Conservation (phyloP, 192 early-diverging fungal species). For the Haplosporangium gracile region DNA sequence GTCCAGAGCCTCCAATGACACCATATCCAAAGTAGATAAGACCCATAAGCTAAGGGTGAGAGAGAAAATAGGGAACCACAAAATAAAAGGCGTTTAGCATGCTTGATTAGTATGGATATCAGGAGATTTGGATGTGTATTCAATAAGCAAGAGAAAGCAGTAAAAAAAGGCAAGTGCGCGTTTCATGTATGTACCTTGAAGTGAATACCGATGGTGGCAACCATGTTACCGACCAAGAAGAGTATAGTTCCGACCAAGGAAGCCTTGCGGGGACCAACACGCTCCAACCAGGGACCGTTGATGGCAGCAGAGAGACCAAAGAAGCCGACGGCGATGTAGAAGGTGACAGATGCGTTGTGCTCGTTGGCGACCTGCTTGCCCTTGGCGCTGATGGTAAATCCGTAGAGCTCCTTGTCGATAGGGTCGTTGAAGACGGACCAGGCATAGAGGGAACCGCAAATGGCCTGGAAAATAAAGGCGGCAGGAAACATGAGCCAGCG, state of each 20-base stretch:
- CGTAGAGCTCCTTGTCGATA: constrained; percentile 71
- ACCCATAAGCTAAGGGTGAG: constrained; percentile 44
- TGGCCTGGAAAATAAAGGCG: constrained; percentile 80
- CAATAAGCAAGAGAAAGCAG: neutral
- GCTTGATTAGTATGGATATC: neutral
- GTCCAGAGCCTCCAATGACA: constrained; percentile 75
- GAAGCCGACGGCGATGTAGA: constrained; percentile 84
- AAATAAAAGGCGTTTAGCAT: neutral
- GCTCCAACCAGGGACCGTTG: constrained; percentile 87
- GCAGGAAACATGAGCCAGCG: constrained; percentile 78
- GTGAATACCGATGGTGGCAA: constrained; percentile 72
- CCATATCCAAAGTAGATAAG: constrained; percentile 82
- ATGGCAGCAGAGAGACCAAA: constrained; percentile 78
- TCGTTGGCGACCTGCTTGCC: constrained; percentile 57
- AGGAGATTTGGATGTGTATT: neutral
- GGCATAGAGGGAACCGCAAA: constrained; percentile 81
- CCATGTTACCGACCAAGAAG: constrained; percentile 78
- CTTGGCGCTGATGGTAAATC: constrained; percentile 59
- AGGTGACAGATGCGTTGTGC: constrained; percentile 67
- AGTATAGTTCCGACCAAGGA: constrained; percentile 71
- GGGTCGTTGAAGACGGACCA: constrained; percentile 84
- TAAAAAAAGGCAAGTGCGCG: neutral
- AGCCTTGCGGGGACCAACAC: constrained; percentile 77
- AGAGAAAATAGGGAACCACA: too few species aligned
- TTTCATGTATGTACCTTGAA: constrained; percentile 42